phyloP scores from a whole-genome alignment of 2,329 filamentous ascomycete genomes.

The Exophiala oligosperma region DNA sequence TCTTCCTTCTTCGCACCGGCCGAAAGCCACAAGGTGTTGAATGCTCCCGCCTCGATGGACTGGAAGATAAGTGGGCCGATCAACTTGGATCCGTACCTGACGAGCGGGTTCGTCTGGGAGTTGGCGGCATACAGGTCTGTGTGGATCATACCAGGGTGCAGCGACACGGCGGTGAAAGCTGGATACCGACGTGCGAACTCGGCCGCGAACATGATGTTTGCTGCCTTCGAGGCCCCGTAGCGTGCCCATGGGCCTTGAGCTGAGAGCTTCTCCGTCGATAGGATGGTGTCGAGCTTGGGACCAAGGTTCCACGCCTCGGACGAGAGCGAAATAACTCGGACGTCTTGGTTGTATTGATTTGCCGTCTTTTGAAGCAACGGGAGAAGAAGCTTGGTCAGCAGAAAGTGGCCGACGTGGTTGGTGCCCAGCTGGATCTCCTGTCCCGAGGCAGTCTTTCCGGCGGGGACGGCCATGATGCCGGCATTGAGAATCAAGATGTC shows the following conservation, averaged over 20 bases:
- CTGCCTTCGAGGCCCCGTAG: slow-evolving; percentile 55
- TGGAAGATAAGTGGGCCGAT: slow-evolving; percentile 34
- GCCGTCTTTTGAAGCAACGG: slow-evolving; percentile 41
- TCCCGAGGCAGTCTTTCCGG: slow-evolving; percentile 40
- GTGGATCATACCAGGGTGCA: slow-evolving; percentile 52
- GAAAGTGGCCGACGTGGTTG: slow-evolving; percentile 49
- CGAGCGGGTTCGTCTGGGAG: slow-evolving; percentile 29
- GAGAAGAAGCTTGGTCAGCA: slow-evolving; percentile 46
- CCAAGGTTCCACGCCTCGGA: slow-evolving; percentile 39
- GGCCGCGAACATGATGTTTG: slow-evolving; percentile 49
- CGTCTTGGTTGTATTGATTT: slow-evolving; percentile 31
- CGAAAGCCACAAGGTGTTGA: slow-evolving; percentile 44
- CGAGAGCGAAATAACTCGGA: slow-evolving; percentile 39
- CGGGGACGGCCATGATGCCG: slow-evolving; percentile 46
- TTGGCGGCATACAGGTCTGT: slow-evolving; percentile 42
- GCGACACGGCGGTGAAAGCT: slow-evolving; percentile 41
- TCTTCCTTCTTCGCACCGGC: slow-evolving; percentile 36
- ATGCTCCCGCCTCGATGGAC: slow-evolving; percentile 36
- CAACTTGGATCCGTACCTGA: slow-evolving; percentile 28
- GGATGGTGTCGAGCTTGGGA: slow-evolving; percentile 39
- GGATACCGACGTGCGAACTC: slow-evolving; percentile 49
- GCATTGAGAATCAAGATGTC: slow-evolving; percentile 50
- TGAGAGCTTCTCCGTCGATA: slow-evolving; percentile 38
- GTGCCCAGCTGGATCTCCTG: slow-evolving; percentile 49
- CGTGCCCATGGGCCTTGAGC: slow-evolving; percentile 43